Percentiles rank a stretch among this genome's conserved stretches.
These are phyloP conservation scores for Fusarium goolgardi DNA, from an alignment of 2,329 filamentous ascomycete genomes.

Conservation along the genomic window DNA sequence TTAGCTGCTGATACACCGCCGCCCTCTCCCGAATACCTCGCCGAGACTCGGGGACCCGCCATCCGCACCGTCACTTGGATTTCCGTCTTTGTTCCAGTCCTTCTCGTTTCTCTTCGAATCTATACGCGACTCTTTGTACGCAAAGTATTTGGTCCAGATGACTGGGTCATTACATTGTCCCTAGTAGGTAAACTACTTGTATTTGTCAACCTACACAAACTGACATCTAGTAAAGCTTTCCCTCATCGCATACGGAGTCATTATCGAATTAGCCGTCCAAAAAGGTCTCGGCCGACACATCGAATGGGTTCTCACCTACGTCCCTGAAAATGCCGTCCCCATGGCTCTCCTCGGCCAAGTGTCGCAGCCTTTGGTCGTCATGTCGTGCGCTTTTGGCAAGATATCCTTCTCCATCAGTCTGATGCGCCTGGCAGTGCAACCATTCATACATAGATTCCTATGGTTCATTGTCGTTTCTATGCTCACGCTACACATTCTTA, in stretches of 20 bases:
- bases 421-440: conserved; percentile 32
- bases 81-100: conserved; percentile 16
- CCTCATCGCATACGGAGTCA: conserved; percentile 25
- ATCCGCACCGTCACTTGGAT: conserved; percentile 34
- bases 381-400: conserved; percentile 34
- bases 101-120: conserved; percentile 19
- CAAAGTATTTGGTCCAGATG: conserved; percentile 36
- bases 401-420: conserved; percentile 35
- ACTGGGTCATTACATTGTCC: conserved; percentile 31
- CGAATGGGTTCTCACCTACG: conserved; percentile 17
- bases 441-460: conserved; percentile 20
- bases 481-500: conserved; percentile 27
- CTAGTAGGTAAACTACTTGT: background rate
- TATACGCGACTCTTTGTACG: conserved; percentile 30
- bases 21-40: conserved; percentile 26
- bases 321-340: conserved; percentile 21
- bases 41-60: conserved; percentile 17
- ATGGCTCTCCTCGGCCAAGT: conserved; percentile 25
- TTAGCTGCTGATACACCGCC: background rate
- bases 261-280: conserved; percentile 30
- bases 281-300: conserved; percentile 31
- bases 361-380: conserved; percentile 33
- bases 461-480: conserved; percentile 33
- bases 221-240: conserved; percentile 14
- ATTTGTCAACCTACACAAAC: background rate